Evolutionary conservation across 768 basidiomycete genomes (phyloP), one percentile per base, ranked within the genome.

Genomic region (Tylopilus sp.): DNA sequence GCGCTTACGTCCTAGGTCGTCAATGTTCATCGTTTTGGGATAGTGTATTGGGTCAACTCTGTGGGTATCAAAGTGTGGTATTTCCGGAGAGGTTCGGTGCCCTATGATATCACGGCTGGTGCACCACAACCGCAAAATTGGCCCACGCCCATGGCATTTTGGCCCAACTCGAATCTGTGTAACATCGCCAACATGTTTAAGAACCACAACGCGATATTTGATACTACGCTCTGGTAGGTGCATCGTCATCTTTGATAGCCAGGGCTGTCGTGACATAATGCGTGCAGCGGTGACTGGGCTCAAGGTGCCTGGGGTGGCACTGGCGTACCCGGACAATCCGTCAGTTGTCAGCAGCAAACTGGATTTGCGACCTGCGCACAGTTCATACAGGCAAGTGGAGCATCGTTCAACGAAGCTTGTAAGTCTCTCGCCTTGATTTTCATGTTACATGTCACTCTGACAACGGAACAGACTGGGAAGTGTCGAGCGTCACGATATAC

Each of bases 201-300:
- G 54, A 72, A 83, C 49, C 88, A 95, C 64, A 78, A 78, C 39
- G 81, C 77, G 31, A 90, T 94, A 61, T 90, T 95, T 59, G 87
- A 93, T 65, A 93, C 88, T 31, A 92, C 91, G 18, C 73, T 94
- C 46, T 91, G 91, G 84, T 87, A 63, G 47, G 58, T 36, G 10
- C 57, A 50, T 51, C 53, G 44, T 43, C 25, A 13, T 49, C 30
- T 15, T 50, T 35, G 17, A 26, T 33, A 26, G 15, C 10, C n/a
- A 18, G 18, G 30, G 31, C 44, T 20, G 23, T 30, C 22, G 21
- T 60, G 46, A 60, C 50, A n/a, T 36, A 42, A 48, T 21, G 12
- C 21, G 28, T 48, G 30, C 54, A 86, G 90, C 60, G 93, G 93
- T 52, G 89, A 95, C 58, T 98, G 93, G 94, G 92, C 93, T 11